phyloP scores from a whole-genome alignment of 2,329 filamentous ascomycete species.

The Didymella lethalis region DNA sequence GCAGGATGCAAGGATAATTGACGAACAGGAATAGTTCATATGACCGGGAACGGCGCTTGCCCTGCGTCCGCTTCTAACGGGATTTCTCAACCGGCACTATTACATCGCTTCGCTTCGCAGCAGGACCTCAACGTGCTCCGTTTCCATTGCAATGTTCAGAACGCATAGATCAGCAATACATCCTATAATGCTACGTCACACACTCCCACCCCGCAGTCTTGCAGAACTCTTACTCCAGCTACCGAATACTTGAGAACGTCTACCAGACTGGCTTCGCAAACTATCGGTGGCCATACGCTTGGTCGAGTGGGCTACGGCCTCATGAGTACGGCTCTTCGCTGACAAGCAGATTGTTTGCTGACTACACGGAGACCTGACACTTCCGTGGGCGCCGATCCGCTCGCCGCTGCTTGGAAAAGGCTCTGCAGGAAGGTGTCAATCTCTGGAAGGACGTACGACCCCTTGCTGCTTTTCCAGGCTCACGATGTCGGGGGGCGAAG shows the following conservation, averaged over 20 bases:
- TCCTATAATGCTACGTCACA: not conserved
- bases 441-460: not conserved
- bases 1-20: not conserved
- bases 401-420: not conserved
- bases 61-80: not conserved
- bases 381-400: not conserved
- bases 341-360: not conserved
- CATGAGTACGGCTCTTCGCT: not conserved
- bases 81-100: not conserved
- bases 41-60: slow-evolving; percentile 2
- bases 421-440: slow-evolving; percentile 1
- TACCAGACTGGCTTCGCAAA: not conserved
- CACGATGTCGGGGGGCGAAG: not conserved
- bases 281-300: not conserved
- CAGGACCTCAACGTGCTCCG: not conserved
- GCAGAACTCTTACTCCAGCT: not conserved
- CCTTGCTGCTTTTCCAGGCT: not conserved
- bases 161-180: not conserved
- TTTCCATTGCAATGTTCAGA: not conserved
- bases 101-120: not conserved
- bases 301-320: not conserved
- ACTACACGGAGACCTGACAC: not conserved
- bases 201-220: not conserved
- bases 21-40: not conserved
- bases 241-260: not conserved